Percentiles rank a stretch among this genome's conserved stretches.
Evolutionary conservation across 345 rosid genomes (phyloP).

Genomic region (Ailanthus altissimus): DNA sequence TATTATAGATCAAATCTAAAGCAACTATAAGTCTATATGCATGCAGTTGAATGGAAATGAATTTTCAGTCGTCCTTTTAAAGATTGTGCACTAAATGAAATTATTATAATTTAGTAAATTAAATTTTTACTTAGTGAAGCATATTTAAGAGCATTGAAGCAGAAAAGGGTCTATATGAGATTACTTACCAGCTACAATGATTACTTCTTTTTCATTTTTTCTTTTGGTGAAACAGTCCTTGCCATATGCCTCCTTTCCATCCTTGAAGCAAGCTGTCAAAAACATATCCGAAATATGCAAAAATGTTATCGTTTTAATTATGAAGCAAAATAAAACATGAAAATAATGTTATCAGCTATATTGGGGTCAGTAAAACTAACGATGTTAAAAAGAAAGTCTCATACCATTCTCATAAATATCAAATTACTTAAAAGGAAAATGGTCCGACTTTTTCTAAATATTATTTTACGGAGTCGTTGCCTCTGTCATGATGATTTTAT

Average conservation of each 20-base stretch:
- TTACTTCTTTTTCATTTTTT: slow-evolving; percentile 42
- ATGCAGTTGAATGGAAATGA: not conserved
- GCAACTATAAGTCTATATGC: not conserved
- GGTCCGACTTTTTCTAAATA: not conserved
- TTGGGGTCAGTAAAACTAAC: too few relatives aligned
- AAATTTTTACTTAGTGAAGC: too few relatives aligned
- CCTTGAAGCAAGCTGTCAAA: slow-evolving; percentile 58
- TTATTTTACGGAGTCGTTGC: not conserved
- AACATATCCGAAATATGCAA: not conserved
- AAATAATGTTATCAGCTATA: not conserved
- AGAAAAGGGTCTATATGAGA: not conserved
- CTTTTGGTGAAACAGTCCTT: slow-evolving; percentile 42
- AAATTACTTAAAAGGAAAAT: not conserved
- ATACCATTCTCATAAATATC: not conserved
- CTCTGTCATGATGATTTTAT: slow-evolving; percentile 11
- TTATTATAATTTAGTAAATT: too few relatives aligned
- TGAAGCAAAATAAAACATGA: slow-evolving; percentile 8
- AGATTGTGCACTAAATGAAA: not conserved
- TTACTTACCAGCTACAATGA: slow-evolving; percentile 60
- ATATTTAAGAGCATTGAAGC: not conserved
- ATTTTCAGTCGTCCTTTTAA: not conserved
- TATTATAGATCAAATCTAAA: not conserved
- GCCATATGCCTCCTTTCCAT: slow-evolving; percentile 55
- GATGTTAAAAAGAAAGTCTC: not conserved
- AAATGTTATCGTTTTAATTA: slow-evolving; percentile 4